Evolutionary conservation across 768 basidiomycete species (phyloP), one percentile per base, ranked within the genome.

Genomic region (Agrocybe praecox): DNA sequence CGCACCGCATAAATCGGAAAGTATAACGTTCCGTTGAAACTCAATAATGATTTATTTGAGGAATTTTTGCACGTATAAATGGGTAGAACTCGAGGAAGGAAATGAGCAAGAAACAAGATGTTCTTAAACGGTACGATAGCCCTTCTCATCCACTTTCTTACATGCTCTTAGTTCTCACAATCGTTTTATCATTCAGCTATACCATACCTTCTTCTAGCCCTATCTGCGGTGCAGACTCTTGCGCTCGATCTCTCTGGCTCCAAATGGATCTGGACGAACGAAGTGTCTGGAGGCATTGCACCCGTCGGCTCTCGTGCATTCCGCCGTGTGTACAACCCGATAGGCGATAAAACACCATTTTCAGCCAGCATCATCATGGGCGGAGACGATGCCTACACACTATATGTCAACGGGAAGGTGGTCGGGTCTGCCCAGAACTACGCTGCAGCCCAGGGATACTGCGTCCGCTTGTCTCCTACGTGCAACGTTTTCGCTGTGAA

Each of bases 401-500:
- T 76, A 11, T 76, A 64, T 46, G 69, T 72, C 54, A 72, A 74
- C 33, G 72, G 72, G 6, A 52, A 47, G 9, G 2, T 53, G 46
- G 58, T 74, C 10, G 73, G 72, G 12, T 57, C 55, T 0, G 66
- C 66, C 1, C 32, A 40, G 26, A 51, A 67, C 29, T 68, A 58
- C 53, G 45, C 22, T 9, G 26, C 49, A 7, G 64, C 72, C 0
- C 62, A 72, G 19, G 55, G 62, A 8, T 74, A 71, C 55, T 72
- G 69, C 24, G 69, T 72, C n/a, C 57, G 63, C 15, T 63, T 74
- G 33, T 57, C 45, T 1, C 55, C 69, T 1, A 52, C 56, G 8
- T 67, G 65, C 61, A 76, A 74, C 45, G 68, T 71, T 43, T 74
- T 76, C 43, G 72, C 74, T 9, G 64, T 74, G 9, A 59, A 65